Evolutionary conservation across 2,329 filamentous ascomycete genomes (phyloP), one percentile per base, ranked within the genome.

Genomic region (Paraconiothyrium brasiliense): DNA sequence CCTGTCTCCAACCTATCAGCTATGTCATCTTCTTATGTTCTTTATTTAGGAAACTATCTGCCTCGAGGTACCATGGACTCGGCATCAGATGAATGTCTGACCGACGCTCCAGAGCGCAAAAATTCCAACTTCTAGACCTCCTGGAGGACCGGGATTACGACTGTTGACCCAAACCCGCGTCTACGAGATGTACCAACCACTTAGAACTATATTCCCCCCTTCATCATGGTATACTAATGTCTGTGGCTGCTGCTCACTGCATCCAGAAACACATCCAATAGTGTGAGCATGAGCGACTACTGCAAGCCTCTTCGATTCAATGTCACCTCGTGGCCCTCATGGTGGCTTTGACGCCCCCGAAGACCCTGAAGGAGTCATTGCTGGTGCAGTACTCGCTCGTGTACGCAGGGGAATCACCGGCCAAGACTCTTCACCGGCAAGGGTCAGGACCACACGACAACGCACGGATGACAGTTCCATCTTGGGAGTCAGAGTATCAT

Each of bases 201-300:
- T 46, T 16, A 46, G 30, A 55, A 22, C 3, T 16, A 6, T 34
- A 47, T 32, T 22, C 52, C 16, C 11, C 52, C 41, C 52, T 43
- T 46, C 41, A 14, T 27, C 39, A 44, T 32, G 35, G 24, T 35
- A 41, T 41, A 30, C 39, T 14, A 27, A 10, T 22, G 13, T 35
- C 30, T 30, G 13, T 32, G 27, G 51, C 14, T 22, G 46, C 27
- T 46, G 52, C 52, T 55, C 52, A 55, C 52, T 46, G 52, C 52
- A 55, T 34, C 35, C 35, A 55, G 52, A 22, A 46, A 46, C 41
- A 34, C 52, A 55, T 46, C 46, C 52, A 46, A 55, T 55, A 55
- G 52, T 16, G 52, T 35, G 52, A 55, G 27, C 10, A 55, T 35
- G 27, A 30, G 24, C 24, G 52, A 46, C 52, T 55, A 55, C 41